Evolutionary conservation across 2,329 filamentous ascomycete genomes (phyloP), one percentile per base, ranked within the genome.

Genomic region (Gnomoniopsis smithogilvyi): DNA sequence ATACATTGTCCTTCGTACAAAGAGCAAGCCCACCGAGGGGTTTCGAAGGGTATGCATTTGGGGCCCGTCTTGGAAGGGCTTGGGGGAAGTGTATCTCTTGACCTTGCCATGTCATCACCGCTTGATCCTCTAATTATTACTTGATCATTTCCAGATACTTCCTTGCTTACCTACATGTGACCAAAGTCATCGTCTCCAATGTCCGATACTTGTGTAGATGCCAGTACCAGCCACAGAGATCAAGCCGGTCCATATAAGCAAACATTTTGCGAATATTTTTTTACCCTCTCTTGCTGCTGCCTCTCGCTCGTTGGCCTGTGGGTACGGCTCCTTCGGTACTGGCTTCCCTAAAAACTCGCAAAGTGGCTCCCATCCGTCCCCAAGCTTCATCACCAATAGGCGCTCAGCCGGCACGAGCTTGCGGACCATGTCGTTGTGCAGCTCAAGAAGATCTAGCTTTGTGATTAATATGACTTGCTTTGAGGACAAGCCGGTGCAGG

Each of bases 391-490:
- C 49, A 48, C 54, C 17, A 60, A 33, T 22, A 57, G 22, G 17
- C 43, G 48, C n/a, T 54, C 45, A 30, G 26, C 43, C 15, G 54
- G 54, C 10, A 53, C 54, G n/a, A 54, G 34, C 6, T 41, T 24
- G 8, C 46, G 50, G 11, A 60, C 54, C 49, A 24, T 57, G 21
- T 43, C 54, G 14, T 53, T 38, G 30, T 60, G 58, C 17, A 54
- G 26, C 33, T 56, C 34, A 21, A 59, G 19, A n/a, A 59, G 47
- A 45, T 56, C 51, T 59, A 22, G 15, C 21, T n/a, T n/a, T n/a
- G n/a, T n/a, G n/a, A n/a, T n/a, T n/a, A n/a, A n/a, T n/a, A n/a
- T n/a, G n/a, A n/a, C n/a, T n/a, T n/a, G n/a, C n/a, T n/a, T n/a
- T n/a, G n/a, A n/a, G n/a, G n/a, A n/a, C n/a, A n/a, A n/a, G n/a